Evolutionary conservation across 2,329 filamentous ascomycete species (phyloP), one percentile per base, ranked within the genome.

Genomic region (Paracoccidioides brasiliensis): DNA sequence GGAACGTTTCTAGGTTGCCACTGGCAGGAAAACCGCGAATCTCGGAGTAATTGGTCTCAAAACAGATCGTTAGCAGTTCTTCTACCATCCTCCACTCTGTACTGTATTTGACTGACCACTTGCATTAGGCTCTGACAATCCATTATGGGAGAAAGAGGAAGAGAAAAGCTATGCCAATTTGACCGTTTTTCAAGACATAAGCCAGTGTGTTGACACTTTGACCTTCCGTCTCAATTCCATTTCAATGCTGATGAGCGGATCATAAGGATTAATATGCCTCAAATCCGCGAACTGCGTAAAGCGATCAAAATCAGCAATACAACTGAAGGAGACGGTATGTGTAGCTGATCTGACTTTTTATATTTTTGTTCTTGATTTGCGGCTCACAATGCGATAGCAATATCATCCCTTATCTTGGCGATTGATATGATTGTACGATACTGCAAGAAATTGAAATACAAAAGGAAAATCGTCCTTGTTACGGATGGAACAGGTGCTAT

Each of bases 331-430:
- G 93, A 98, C 70, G 85, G 86, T 71, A 70, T 57, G 69, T 64
- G 14, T 4, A 22, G 10, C 2, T 37, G 48, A 9, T 28, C 9
- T 7, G 9, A 15, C 42, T 50, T 50, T 50, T 58, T 28, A 55
- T 4, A 32, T 14, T 33, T 38, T 28, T 15, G 32, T 42, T 35
- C 38, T 37, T 10, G 22, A 40, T 35, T 28, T 28, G 43, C 37
- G 10, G 15, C 53, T 67, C 64, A 60, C 65, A 35, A 28, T 8
- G 38, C 2, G 38, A 0, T 52, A 80, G 78, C 80, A 38, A 80
- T 97, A 37, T 96, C 90, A 0, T 89, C 90, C 3, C 78, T 97
- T 57, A 84, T 95, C 42, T 71, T 97, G 52, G 93, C 89, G 0
- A 82, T 93, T 38, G 80, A 90, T 61, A 89, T 96, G 85, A 95